Conservation (phyloP, 2,329 filamentous ascomycete species). For the Neurospora crassa region DNA sequence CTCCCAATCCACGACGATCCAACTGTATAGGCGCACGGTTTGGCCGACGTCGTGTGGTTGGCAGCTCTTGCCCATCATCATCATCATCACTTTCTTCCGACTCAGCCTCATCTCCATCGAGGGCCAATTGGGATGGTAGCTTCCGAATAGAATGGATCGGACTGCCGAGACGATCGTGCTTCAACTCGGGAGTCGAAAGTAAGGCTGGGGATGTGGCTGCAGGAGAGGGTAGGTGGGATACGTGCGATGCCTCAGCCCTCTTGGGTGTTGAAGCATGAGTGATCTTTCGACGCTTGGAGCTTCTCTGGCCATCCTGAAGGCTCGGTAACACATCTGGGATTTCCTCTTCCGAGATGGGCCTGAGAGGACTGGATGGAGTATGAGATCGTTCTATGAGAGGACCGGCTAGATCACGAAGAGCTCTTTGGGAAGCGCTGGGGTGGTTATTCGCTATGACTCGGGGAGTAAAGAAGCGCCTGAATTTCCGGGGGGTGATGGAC, state of each 20-base stretch:
- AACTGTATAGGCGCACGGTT: constrained; percentile 23
- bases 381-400: constrained; percentile 30
- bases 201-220: constrained; percentile 18
- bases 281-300: constrained; percentile 29
- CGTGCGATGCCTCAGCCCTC: constrained; percentile 11
- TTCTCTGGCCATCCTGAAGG: constrained; percentile 16
- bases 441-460: constrained; percentile 30
- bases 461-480: constrained; percentile 43
- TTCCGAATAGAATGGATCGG: constrained; percentile 27
- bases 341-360: constrained; percentile 23
- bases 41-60: constrained; percentile 4
- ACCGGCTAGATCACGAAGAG: constrained; percentile 31
- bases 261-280: constrained; percentile 27
- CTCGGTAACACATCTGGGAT: constrained; percentile 13
- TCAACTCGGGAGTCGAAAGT: constrained; percentile 10
- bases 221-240: constrained; percentile 21
- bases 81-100: constrained; percentile 26
- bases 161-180: constrained; percentile 23
- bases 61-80: constrained; percentile 14
- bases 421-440: constrained; percentile 29
- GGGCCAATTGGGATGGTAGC: constrained; percentile 17
- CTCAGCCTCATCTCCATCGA: constrained; percentile 24
- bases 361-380: constrained; percentile 31
- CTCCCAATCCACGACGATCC: constrained; percentile 26
- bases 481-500: constrained; percentile 45